Percentiles rank a stretch among this genome's conserved stretches.
Evolutionary conservation across 2,329 filamentous ascomycete species (phyloP).

Genomic region (Fusarium longipes): DNA sequence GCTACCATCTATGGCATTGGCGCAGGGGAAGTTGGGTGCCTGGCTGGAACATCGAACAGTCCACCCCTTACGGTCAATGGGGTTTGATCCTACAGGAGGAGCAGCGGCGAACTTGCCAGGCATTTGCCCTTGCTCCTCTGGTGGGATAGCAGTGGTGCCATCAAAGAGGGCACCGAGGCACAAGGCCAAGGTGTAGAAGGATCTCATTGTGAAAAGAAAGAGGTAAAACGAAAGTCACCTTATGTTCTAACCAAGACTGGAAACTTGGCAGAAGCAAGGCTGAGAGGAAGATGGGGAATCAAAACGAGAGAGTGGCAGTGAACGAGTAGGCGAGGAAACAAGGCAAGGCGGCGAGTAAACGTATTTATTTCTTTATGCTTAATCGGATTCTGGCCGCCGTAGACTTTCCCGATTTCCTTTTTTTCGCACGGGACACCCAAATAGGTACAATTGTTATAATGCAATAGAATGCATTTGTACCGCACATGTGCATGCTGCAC

Average conservation of each 20-base stretch:
- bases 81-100: conserved; percentile 26
- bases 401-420: not conserved
- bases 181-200: conserved; percentile 8
- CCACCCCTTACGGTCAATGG: conserved; percentile 35
- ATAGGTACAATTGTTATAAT: not conserved
- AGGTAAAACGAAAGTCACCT: not conserved
- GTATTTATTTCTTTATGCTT: conserved; percentile 20
- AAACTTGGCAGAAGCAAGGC: conserved; percentile 1
- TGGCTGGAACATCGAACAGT: conserved; percentile 36
- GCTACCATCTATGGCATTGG: conserved; percentile 31
- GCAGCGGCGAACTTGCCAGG: conserved; percentile 27
- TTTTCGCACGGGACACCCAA: not conserved
- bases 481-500: conserved; percentile 12
- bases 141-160: conserved; percentile 6
- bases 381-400: not conserved
- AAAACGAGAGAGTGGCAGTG: conserved; percentile 6
- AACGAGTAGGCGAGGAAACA: conserved; percentile 1
- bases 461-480: no score
- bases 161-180: conserved; percentile 20
- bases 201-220: conserved; percentile 10
- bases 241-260: conserved; percentile 14
- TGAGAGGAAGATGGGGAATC: not conserved
- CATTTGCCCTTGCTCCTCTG: conserved; percentile 16
- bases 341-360: not conserved
- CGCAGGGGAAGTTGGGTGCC: conserved; percentile 16